These are phyloP conservation scores for Cercospora beticola DNA, from an alignment of 2,329 filamentous ascomycete genomes.

Conservation along the genomic window DNA sequence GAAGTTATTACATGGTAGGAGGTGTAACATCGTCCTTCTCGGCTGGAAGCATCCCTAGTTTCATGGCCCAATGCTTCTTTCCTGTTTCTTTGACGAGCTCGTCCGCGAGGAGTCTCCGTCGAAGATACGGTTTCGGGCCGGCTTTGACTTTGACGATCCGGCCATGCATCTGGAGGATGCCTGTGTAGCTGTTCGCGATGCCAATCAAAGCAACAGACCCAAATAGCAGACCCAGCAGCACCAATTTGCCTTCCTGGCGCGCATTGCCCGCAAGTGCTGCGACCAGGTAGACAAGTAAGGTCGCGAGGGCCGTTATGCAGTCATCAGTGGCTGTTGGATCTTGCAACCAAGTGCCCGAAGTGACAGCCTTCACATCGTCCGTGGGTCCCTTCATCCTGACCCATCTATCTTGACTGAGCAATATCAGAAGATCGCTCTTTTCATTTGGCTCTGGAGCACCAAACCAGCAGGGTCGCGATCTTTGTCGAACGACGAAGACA, in stretches of 20 bases:
- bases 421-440: slow-evolving; percentile 52
- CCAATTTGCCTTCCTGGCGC: slow-evolving; percentile 52
- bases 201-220: slow-evolving; percentile 46
- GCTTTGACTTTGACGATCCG: slow-evolving; percentile 38
- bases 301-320: slow-evolving; percentile 55
- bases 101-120: slow-evolving; percentile 41
- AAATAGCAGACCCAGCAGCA: slow-evolving; percentile 54
- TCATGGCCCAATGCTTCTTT: slow-evolving; percentile 41
- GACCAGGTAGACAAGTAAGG: slow-evolving; percentile 57
- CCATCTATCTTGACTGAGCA: slow-evolving; percentile 53
- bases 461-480: slow-evolving; percentile 41
- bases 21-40: slow-evolving; percentile 15
- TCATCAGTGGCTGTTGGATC: slow-evolving; percentile 53
- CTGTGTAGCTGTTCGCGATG: slow-evolving; percentile 12
- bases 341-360: slow-evolving; percentile 57
- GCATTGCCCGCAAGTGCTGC: slow-evolving; percentile 58
- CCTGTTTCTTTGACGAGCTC: slow-evolving; percentile 42
- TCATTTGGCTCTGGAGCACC: slow-evolving; percentile 37
- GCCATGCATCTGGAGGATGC: slow-evolving; percentile 36
- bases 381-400: slow-evolving; percentile 56
- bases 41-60: slow-evolving; percentile 39
- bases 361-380: slow-evolving; percentile 60
- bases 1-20: slow-evolving; percentile 18
- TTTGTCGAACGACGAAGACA: slow-evolving; percentile 57
- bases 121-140: slow-evolving; percentile 34